Evolutionary conservation across 495 filamentous ascomycete species (phyloP).

Genomic region (Xylaria cubensis): DNA sequence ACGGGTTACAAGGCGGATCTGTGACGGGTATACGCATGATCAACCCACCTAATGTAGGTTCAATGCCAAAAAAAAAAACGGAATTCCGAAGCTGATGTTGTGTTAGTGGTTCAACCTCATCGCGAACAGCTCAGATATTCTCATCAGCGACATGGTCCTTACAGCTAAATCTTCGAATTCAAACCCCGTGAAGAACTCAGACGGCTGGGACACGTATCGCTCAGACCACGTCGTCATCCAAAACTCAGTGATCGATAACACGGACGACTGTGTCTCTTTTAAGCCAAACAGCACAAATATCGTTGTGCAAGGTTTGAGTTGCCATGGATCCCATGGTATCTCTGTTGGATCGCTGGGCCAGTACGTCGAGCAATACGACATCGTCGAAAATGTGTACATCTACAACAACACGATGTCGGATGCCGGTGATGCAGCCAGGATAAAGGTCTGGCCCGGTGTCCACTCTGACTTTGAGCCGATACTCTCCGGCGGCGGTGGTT

Average conservation of each 20-base stretch:
- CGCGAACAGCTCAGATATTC: slow-evolving; percentile 69
- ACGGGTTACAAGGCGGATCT: slow-evolving; percentile 65
- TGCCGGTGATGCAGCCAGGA: slow-evolving; percentile 39
- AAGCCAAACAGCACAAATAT: slow-evolving; percentile 81
- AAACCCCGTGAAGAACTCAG: slow-evolving; percentile 66
- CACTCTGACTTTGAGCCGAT: slow-evolving; percentile 37
- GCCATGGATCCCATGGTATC: slow-evolving; percentile 65
- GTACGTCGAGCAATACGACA: slow-evolving; percentile 38
- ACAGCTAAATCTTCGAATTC: slow-evolving; percentile 38
- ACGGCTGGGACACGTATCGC: slow-evolving; percentile 75
- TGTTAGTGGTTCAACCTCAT: slow-evolving; percentile 67
- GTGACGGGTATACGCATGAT: slow-evolving; percentile 67
- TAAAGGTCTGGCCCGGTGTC: slow-evolving; percentile 44
- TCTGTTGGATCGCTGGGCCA: slow-evolving; percentile 43
- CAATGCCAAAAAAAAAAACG: neutral
- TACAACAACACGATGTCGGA: slow-evolving; percentile 44
- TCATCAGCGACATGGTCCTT: slow-evolving; percentile 72
- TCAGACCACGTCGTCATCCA: slow-evolving; percentile 69
- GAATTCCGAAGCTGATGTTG: neutral
- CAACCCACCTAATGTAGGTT: slow-evolving; percentile 62
- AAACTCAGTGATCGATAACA: slow-evolving; percentile 71
- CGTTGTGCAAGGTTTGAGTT: slow-evolving; percentile 71
- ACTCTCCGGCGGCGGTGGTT: slow-evolving; percentile 45
- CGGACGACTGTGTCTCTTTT: slow-evolving; percentile 79
- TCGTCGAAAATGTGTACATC: slow-evolving; percentile 42